phyloP scores from a whole-genome alignment of 331 rosid genomes.

The Quercus phellos region DNA sequence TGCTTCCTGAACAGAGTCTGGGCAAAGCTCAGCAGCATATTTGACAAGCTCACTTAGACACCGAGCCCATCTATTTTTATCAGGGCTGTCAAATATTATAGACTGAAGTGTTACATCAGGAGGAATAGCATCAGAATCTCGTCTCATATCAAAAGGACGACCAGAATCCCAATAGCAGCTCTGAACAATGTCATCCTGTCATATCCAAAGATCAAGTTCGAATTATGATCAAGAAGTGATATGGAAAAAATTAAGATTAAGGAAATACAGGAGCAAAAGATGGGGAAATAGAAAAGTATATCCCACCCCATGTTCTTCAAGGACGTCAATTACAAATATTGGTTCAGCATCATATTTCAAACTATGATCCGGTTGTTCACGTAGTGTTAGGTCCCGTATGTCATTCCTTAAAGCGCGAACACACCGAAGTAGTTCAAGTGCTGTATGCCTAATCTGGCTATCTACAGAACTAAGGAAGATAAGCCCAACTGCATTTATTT shows the following conservation, averaged over 20 bases:
- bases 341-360: slow-evolving; percentile 85
- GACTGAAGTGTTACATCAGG: slow-evolving; percentile 90
- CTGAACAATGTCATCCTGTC: slow-evolving; percentile 96
- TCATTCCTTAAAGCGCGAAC: slow-evolving; percentile 97
- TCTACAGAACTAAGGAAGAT: slow-evolving; percentile 97
- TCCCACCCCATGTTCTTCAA: slow-evolving; percentile 97
- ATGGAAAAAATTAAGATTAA: slow-evolving; percentile 2
- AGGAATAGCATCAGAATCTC: slow-evolving; percentile 93
- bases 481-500: slow-evolving; percentile 96
- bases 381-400: slow-evolving; percentile 61
- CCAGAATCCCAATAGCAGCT: slow-evolving; percentile 97
- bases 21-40: slow-evolving; percentile 95
- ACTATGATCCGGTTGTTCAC: slow-evolving; percentile 59
- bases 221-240: background rate
- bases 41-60: slow-evolving; percentile 94
- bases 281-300: slow-evolving; percentile 5
- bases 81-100: slow-evolving; percentile 97
- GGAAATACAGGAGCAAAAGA: background rate
- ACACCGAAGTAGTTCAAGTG: slow-evolving; percentile 87
- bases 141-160: slow-evolving; percentile 86
- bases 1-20: slow-evolving; percentile 87
- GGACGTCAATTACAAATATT: slow-evolving; percentile 87
- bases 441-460: slow-evolving; percentile 93
- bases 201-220: slow-evolving; percentile 15
- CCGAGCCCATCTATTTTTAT: slow-evolving; percentile 96